Base-by-base conservation (phyloP, 805 yeast genomes). In the Dipodascus albidus region DNA sequence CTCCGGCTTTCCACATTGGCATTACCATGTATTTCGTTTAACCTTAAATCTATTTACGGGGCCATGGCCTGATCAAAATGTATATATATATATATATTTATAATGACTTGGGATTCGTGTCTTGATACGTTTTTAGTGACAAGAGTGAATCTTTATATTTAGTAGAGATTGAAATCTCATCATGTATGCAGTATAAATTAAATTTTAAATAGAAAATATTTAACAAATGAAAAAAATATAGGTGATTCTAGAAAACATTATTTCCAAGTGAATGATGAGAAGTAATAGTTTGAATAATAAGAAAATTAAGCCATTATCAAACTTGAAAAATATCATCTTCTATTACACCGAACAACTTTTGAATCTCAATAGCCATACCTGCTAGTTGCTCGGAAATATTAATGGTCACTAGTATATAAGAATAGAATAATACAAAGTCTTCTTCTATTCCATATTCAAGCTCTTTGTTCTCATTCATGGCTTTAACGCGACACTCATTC, bases 391-490 rank as follows among this genome's bases (percentile, higher is more conserved):
- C 77, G 2, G 83, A 75, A 47, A 87, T 79, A 1, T 83, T 78
- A 42, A 82, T 72, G 0, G 90, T 81, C 21, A 85, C 90, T 64
- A 87, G 71, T 49, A 83, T 76, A 65, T 86, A 87, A 0, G 90
- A 79, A 62, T 86, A 87, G 50, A 87, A 73, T 60, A 87, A 67
- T 20, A 87, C 87, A 63, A 85, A 87, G 60, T 87, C 95, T 56
- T 83, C 85, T 61, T 84, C 83, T 9, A 76, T 4, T 6, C 44
- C 44, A 47, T 47, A 47, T 21, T 47, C 49, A 8, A 47, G 49
- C 14, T 4, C 24, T 4, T 70, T 47, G 6, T 23, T 11, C 11
- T 21, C 49, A 23, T 21, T n/a, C 17, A 22, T 15, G 3, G 49
- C 49, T 48, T 69, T 60, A 53, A 67, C 62, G 51, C 93, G 68